Conservation (phyloP, 2,329 filamentous ascomycete genomes). For the Cytospora piceae region DNA sequence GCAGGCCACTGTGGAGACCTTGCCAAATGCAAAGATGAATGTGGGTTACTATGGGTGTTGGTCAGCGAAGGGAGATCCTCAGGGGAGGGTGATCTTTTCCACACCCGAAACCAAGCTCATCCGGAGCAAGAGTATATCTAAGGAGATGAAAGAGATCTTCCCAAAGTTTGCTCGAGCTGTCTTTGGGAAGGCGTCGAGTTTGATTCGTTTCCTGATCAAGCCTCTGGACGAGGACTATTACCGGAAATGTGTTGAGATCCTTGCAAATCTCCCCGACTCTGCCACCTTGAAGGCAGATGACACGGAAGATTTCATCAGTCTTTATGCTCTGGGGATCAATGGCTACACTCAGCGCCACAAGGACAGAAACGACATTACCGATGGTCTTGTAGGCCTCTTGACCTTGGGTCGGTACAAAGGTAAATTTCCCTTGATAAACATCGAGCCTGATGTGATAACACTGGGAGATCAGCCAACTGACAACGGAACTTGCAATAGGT, state of each 20-base stretch:
- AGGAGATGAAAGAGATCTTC: slow-evolving; percentile 16
- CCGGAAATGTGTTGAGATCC: slow-evolving; percentile 14
- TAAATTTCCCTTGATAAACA: slow-evolving; percentile 1
- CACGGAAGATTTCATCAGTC: slow-evolving; percentile 25
- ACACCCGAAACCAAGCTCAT: slow-evolving; percentile 29
- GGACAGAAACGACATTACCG: slow-evolving; percentile 26
- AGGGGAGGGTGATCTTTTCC: slow-evolving; percentile 15
- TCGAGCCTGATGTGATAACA: not conserved
- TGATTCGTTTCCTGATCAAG: slow-evolving; percentile 26
- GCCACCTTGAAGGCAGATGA: slow-evolving; percentile 10
- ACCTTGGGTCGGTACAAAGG: slow-evolving; percentile 27
- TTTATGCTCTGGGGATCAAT: slow-evolving; percentile 30
- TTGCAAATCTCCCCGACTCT: slow-evolving; percentile 7
- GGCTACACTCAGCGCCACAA: slow-evolving; percentile 29
- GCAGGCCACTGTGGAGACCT: slow-evolving; percentile 29
- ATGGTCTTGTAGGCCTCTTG: slow-evolving; percentile 24
- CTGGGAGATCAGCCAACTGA: not conserved
- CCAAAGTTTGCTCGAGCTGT: slow-evolving; percentile 14
- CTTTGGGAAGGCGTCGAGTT: slow-evolving; percentile 16
- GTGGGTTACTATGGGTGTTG: slow-evolving; percentile 33
- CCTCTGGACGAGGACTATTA: slow-evolving; percentile 21
- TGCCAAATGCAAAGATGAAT: slow-evolving; percentile 31
- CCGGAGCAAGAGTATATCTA: not conserved
- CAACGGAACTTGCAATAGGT: not conserved
- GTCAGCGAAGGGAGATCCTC: slow-evolving; percentile 14